Evolutionary conservation across 2,329 filamentous ascomycete species (phyloP).

Genomic region (Metarhizium album): DNA sequence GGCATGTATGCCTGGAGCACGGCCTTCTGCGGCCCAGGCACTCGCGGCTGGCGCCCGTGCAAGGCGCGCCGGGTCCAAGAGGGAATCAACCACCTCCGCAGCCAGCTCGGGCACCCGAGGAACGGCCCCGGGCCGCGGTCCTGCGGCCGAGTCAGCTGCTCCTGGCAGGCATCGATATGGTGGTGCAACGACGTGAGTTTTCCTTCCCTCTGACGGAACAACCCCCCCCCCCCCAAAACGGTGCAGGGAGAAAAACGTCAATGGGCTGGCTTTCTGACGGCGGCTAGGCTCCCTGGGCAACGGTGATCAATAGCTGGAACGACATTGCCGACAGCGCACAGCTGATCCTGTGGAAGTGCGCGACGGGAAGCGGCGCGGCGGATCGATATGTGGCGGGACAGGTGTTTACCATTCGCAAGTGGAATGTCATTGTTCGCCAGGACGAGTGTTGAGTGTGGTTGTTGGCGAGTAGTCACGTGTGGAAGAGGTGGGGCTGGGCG

Average conservation of each 20-base stretch:
- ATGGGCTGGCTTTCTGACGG: neutral
- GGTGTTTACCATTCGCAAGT: neutral
- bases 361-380: neutral
- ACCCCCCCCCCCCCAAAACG: too few species aligned
- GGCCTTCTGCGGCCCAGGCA: neutral
- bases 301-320: neutral
- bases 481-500: too few species aligned
- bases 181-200: neutral
- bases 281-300: neutral
- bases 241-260: too few species aligned
- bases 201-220: neutral
- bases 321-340: neutral
- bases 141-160: neutral
- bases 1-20: neutral
- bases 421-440: neutral
- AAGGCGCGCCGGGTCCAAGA: neutral
- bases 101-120: neutral
- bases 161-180: neutral
- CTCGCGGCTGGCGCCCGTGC: neutral
- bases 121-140: neutral
- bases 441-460: neutral
- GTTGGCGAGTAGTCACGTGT: too few species aligned
- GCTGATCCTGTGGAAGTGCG: neutral
- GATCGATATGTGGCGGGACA: neutral
- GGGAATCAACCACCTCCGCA: neutral